These are phyloP conservation scores for Wickerhamomyces rabaulensis DNA, from an alignment of 805 yeast species.

Conservation along the genomic window DNA sequence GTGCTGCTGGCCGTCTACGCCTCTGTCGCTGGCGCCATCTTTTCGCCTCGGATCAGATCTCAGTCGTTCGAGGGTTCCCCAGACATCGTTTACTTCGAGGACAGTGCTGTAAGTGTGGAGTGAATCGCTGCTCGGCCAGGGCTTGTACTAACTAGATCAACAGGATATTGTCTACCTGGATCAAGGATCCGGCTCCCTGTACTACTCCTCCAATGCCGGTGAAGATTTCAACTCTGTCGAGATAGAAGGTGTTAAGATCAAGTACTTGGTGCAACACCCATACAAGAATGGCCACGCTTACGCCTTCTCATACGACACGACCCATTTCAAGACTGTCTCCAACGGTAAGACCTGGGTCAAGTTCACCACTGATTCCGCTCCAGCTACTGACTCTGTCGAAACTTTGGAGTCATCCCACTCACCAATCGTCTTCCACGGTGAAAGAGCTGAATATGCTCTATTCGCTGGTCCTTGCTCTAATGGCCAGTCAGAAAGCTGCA, in stretches of 20 bases:
- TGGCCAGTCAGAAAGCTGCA: slow-evolving; percentile 27
- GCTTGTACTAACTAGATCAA: slow-evolving; percentile 6
- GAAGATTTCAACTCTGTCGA: slow-evolving; percentile 34
- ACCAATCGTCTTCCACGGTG: slow-evolving; percentile 34
- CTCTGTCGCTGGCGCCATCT: slow-evolving; percentile 13
- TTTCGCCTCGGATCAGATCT: slow-evolving; percentile 22
- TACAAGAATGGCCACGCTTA: slow-evolving; percentile 33
- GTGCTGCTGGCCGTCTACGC: slow-evolving; percentile 8
- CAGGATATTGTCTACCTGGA: slow-evolving; percentile 17
- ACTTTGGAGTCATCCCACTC: slow-evolving; percentile 17
- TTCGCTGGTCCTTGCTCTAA: slow-evolving; percentile 34
- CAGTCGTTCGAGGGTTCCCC: slow-evolving; percentile 19
- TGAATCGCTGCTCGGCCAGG: not conserved
- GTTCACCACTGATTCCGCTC: slow-evolving; percentile 28
- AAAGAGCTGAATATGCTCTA: slow-evolving; percentile 30
- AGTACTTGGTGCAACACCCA: slow-evolving; percentile 33
- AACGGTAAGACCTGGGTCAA: slow-evolving; percentile 37
- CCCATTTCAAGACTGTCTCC: slow-evolving; percentile 36
- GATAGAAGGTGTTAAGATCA: slow-evolving; percentile 30
- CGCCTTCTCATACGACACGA: slow-evolving; percentile 27
- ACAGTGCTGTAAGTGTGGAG: slow-evolving; percentile 23
- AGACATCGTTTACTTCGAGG: slow-evolving; percentile 28
- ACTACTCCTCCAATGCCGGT: slow-evolving; percentile 45
- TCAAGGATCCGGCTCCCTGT: slow-evolving; percentile 27
- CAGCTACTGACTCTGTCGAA: slow-evolving; percentile 21